A percentile compares a stretch with the other conserved stretches of the same genome.
Evolutionary conservation across 345 rosid species (phyloP).

Genomic region (Camelina laxa): DNA sequence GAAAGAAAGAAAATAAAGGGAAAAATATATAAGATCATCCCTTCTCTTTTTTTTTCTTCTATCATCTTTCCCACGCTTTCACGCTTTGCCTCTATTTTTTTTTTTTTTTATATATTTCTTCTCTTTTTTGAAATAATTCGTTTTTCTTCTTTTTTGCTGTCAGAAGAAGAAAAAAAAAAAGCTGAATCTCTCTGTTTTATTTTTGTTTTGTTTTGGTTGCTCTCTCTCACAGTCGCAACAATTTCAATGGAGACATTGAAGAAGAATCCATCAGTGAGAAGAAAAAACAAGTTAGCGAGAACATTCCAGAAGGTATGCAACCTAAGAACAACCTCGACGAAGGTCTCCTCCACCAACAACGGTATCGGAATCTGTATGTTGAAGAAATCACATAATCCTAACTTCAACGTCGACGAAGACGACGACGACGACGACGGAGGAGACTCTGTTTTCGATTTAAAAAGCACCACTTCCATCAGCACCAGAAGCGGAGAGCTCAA

Average conservation of each 20-base stretch:
- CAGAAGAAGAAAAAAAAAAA: not conserved
- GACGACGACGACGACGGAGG: constrained; percentile 30
- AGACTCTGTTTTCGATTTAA: constrained; percentile 43
- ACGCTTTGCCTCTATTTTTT: constrained; percentile 37
- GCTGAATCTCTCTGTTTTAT: constrained; percentile 15
- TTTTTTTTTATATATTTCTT: constrained; percentile 6
- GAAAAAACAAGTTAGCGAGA: constrained; percentile 63
- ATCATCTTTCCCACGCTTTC: constrained; percentile 46
- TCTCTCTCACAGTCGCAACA: not conserved
- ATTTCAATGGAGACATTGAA: constrained; percentile 58
- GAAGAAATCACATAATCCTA: constrained; percentile 52
- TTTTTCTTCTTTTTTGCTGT: constrained; percentile 19
- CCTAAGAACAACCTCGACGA: constrained; percentile 51
- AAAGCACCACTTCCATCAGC: constrained; percentile 40
- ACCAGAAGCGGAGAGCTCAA: constrained; percentile 26
- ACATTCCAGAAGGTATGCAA: constrained; percentile 73
- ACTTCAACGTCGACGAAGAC: constrained; percentile 44
- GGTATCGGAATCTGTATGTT: constrained; percentile 78
- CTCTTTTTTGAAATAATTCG: not conserved
- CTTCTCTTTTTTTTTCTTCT: constrained; percentile 8
- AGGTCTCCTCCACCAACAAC: constrained; percentile 60
- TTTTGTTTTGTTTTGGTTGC: not conserved
- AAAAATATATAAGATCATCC: constrained; percentile 21
- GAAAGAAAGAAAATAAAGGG: constrained; percentile 27
- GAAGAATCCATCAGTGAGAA: constrained; percentile 53